Conservation (phyloP, 179 eudicot species). For the Silene noctiflora region DNA sequence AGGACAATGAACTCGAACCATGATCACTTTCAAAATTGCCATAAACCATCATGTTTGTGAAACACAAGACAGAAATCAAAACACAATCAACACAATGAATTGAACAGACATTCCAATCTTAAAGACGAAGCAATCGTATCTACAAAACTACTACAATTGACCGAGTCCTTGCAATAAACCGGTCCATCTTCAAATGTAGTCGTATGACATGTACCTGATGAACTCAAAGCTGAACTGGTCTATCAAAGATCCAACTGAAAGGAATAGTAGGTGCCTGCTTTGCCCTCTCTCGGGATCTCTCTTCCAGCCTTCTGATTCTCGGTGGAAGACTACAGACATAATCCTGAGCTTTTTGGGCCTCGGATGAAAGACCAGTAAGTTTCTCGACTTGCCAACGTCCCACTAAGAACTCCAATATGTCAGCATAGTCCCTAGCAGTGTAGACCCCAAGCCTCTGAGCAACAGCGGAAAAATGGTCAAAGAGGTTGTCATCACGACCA, state of each 20-base stretch:
- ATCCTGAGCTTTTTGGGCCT: conserved; percentile 37
- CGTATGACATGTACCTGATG: not conserved
- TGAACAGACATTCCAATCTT: conserved; percentile 13
- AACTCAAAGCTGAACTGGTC: conserved; percentile 33
- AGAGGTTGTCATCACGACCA: conserved; percentile 40
- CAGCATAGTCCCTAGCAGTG: conserved; percentile 48
- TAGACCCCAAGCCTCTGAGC: conserved; percentile 48
- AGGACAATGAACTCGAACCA: no score
- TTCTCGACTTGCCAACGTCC: conserved; percentile 42
- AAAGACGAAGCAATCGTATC: conserved; percentile 23
- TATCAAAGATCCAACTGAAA: conserved; percentile 36
- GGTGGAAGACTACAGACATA: conserved; percentile 36
- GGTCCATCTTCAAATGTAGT: conserved; percentile 9
- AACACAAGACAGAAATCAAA: not conserved
- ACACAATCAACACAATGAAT: conserved; percentile 19
- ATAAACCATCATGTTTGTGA: conserved; percentile 3
- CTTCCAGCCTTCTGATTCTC: conserved; percentile 41
- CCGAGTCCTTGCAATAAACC: conserved; percentile 15
- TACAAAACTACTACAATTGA: conserved; percentile 24
- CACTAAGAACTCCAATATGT: conserved; percentile 35
- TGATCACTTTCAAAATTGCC: conserved; percentile 32
- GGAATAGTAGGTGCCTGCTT: conserved; percentile 30
- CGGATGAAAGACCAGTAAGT: conserved; percentile 36
- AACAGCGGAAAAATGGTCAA: conserved; percentile 42
- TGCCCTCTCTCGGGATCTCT: conserved; percentile 34